Evolutionary conservation across 2,329 filamentous ascomycete species (phyloP).

Genomic region (Sporothrix sp.): DNA sequence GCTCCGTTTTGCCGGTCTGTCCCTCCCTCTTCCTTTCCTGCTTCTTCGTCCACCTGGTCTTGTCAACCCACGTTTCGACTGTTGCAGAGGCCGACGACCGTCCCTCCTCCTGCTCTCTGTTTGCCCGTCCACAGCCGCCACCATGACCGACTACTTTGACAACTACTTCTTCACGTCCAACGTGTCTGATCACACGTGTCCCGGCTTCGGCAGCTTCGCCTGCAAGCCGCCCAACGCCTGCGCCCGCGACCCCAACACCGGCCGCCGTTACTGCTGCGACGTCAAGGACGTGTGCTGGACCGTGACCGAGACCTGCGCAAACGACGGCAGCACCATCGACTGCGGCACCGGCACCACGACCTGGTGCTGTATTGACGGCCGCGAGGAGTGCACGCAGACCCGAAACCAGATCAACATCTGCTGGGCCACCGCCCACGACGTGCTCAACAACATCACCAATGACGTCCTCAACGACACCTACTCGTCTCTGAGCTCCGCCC

Average conservation of each 20-base stretch:
- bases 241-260: slow-evolving; percentile 17
- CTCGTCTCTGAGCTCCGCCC: slow-evolving; percentile 15
- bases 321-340: slow-evolving; percentile 16
- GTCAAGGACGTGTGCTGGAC: slow-evolving; percentile 16
- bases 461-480: slow-evolving; percentile 12
- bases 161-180: slow-evolving; percentile 17
- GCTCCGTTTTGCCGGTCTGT: no score
- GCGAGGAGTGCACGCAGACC: slow-evolving; percentile 14
- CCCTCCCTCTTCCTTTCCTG: background rate
- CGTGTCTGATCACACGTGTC: slow-evolving; percentile 12
- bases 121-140: background rate
- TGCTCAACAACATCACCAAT: slow-evolving; percentile 15
- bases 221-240: slow-evolving; percentile 17
- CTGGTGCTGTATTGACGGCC: slow-evolving; percentile 16
- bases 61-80: no score
- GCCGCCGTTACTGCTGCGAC: slow-evolving; percentile 17
- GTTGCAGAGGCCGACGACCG: background rate
- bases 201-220: slow-evolving; percentile 9
- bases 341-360: slow-evolving; percentile 13
- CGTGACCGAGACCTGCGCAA: slow-evolving; percentile 9
- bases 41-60: background rate
- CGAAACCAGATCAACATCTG: slow-evolving; percentile 17
- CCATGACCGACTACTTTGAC: slow-evolving; percentile 15
- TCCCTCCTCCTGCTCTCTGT: background rate
- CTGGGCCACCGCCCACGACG: slow-evolving; percentile 16